Conservation (phyloP, 768 basidiomycete species). For the Guyanaporus albipodus region DNA sequence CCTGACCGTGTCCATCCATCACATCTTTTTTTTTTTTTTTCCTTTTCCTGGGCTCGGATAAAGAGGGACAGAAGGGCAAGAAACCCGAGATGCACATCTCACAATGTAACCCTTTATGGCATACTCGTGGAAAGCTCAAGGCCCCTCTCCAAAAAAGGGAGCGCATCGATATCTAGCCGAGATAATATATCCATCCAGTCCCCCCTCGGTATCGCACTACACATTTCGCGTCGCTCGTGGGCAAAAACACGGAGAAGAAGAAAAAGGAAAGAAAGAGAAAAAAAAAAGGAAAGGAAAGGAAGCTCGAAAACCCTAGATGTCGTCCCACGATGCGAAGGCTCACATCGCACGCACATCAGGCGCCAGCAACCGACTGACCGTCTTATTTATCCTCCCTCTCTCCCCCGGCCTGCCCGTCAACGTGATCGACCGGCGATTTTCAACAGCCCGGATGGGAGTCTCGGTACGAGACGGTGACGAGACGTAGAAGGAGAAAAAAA, state of each 20-base stretch:
- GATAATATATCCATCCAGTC: no score
- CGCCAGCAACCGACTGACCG: no score
- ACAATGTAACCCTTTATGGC: constrained; percentile 26
- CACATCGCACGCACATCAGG: no score
- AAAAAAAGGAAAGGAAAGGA: neutral
- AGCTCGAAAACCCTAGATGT: neutral
- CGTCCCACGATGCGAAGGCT: constrained; percentile 1
- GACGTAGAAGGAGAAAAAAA: neutral
- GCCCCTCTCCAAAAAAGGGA: no score
- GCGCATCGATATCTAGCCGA: constrained; percentile 31
- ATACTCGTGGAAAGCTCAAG: constrained; percentile 31
- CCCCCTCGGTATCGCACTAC: no score
- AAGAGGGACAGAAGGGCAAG: neutral
- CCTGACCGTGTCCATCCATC: constrained; percentile 18
- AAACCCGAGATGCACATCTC: constrained; percentile 6
- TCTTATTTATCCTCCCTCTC: no score
- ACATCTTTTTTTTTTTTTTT: neutral
- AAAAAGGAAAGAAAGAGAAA: neutral
- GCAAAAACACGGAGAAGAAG: neutral
- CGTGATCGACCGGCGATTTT: constrained; percentile 1
- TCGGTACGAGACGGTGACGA: no score
- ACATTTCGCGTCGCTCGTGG: constrained; percentile 11
- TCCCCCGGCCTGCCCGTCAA: neutral
- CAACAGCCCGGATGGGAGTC: neutral
- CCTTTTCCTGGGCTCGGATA: neutral